A percentile compares a stretch with the other conserved stretches of the same genome.
phyloP scores from a whole-genome alignment of 2,329 filamentous ascomycete genomes.

The Claviceps humidiphila region DNA sequence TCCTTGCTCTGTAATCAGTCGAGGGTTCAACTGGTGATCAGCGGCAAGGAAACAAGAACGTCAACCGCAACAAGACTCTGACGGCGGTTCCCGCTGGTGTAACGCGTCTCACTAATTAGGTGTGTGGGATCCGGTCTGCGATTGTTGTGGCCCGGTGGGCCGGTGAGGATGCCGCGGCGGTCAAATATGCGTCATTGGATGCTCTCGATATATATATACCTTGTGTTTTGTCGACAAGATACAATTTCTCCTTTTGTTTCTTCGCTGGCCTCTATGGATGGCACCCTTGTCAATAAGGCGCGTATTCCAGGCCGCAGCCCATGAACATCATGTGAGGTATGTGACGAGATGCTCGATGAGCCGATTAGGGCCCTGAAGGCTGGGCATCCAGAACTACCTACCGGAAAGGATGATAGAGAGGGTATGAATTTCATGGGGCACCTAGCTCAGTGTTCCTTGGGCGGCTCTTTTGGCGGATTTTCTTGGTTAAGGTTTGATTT shows the following conservation, averaged over 20 bases:
- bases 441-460: slow-evolving; percentile 14
- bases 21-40: too few species aligned
- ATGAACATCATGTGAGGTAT: slow-evolving; percentile 53
- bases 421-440: slow-evolving; percentile 43
- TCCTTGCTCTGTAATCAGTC: too few species aligned
- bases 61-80: slow-evolving; percentile 28
- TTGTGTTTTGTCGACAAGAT: slow-evolving; percentile 56
- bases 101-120: slow-evolving; percentile 47
- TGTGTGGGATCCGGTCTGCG: slow-evolving; percentile 59
- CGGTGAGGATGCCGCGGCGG: slow-evolving; percentile 29
- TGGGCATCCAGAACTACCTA: slow-evolving; percentile 10
- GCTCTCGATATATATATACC: slow-evolving; percentile 30
- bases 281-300: slow-evolving; percentile 36
- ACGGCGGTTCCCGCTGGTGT: slow-evolving; percentile 47
- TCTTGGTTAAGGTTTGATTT: too few species aligned
- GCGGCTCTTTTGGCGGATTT: neutral
- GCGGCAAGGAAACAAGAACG: slow-evolving; percentile 8
- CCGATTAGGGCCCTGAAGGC: slow-evolving; percentile 34
- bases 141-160: slow-evolving; percentile 43
- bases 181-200: slow-evolving; percentile 34
- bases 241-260: slow-evolving; percentile 46
- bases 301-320: slow-evolving; percentile 38
- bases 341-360: slow-evolving; percentile 54
- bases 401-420: slow-evolving; percentile 16
- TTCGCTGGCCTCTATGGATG: slow-evolving; percentile 39